Evolutionary conservation across 163 green algal species (phyloP).

Genomic region (Volvox carteri): DNA sequence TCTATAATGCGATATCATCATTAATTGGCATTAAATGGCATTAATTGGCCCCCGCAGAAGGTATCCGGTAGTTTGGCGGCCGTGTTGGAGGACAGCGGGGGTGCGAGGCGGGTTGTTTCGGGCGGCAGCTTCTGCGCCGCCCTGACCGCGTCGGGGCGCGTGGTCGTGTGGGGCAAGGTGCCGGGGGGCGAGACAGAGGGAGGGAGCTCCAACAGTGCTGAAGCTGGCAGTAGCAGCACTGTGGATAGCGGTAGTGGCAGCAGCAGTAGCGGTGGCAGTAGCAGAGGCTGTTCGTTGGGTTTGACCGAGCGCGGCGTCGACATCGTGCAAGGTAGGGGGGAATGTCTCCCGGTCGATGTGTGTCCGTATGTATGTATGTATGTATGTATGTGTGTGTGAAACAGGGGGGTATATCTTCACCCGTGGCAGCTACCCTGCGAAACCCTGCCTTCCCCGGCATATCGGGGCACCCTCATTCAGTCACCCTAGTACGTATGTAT

Average conservation of each 20-base stretch:
- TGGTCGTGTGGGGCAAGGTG: slow-evolving; percentile 80
- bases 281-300: background rate
- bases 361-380: too few relatives aligned
- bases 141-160: slow-evolving; percentile 66
- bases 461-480: too few relatives aligned
- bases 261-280: background rate
- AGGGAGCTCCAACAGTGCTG: background rate
- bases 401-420: too few relatives aligned
- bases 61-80: slow-evolving; percentile 64
- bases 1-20: too few relatives aligned
- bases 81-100: slow-evolving; percentile 68
- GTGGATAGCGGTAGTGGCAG: background rate
- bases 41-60: too few relatives aligned
- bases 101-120: slow-evolving; percentile 67
- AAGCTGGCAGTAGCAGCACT: background rate
- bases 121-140: slow-evolving; percentile 74
- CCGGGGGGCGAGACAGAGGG: slow-evolving; percentile 26
- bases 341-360: too few relatives aligned
- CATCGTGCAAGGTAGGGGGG: slow-evolving; percentile 14
- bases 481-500: too few relatives aligned
- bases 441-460: too few relatives aligned
- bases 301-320: slow-evolving; percentile 20
- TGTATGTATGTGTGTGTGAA: too few relatives aligned
- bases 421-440: too few relatives aligned
- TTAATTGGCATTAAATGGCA: too few relatives aligned